Percentiles rank a stretch among this genome's conserved stretches.
Conservation (phyloP, 805 yeast species). For the Blastobotrys robertii region DNA sequence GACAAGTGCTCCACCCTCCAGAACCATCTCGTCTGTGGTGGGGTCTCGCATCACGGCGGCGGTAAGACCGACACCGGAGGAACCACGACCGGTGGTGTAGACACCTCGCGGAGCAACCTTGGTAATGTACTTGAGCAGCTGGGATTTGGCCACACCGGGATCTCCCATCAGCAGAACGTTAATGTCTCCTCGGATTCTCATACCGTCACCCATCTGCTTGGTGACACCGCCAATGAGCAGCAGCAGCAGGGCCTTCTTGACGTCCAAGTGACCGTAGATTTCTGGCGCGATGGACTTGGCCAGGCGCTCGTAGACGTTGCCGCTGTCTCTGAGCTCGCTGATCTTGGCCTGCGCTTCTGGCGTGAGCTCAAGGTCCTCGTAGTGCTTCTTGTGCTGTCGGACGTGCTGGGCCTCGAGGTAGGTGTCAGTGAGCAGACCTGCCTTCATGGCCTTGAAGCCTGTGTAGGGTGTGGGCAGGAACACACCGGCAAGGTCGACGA, state of each 20-base stretch:
- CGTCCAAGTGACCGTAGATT: slow-evolving; percentile 88
- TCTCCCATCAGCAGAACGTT: slow-evolving; percentile 97
- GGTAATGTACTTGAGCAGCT: slow-evolving; percentile 78
- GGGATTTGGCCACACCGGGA: slow-evolving; percentile 99
- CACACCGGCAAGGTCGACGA: slow-evolving; percentile 87
- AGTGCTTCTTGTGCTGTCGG: slow-evolving; percentile 80
- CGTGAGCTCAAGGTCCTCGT: slow-evolving; percentile 47
- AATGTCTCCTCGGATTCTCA: slow-evolving; percentile 95
- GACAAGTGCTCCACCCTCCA: slow-evolving; percentile 97
- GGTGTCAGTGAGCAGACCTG: slow-evolving; percentile 91
- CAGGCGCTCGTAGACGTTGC: slow-evolving; percentile 67
- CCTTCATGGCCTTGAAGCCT: slow-evolving; percentile 84
- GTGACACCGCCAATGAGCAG: slow-evolving; percentile 92
- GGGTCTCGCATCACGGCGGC: slow-evolving; percentile 99
- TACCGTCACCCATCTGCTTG: slow-evolving; percentile 90
- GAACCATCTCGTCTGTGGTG: slow-evolving; percentile 95
- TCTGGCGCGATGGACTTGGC: slow-evolving; percentile 95
- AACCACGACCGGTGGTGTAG: slow-evolving; percentile 96
- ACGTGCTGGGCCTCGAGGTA: slow-evolving; percentile 82
- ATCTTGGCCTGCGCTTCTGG: slow-evolving; percentile 49
- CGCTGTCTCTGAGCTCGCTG: slow-evolving; percentile 43
- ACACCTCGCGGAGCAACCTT: slow-evolving; percentile 95
- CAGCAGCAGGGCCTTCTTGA: slow-evolving; percentile 79
- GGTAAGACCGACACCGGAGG: slow-evolving; percentile 97
- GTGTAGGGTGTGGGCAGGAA: slow-evolving; percentile 93